These are phyloP conservation scores for Pseudogymnoascus sp. DNA, from an alignment of 2,329 filamentous ascomycete genomes.

Conservation along the genomic window DNA sequence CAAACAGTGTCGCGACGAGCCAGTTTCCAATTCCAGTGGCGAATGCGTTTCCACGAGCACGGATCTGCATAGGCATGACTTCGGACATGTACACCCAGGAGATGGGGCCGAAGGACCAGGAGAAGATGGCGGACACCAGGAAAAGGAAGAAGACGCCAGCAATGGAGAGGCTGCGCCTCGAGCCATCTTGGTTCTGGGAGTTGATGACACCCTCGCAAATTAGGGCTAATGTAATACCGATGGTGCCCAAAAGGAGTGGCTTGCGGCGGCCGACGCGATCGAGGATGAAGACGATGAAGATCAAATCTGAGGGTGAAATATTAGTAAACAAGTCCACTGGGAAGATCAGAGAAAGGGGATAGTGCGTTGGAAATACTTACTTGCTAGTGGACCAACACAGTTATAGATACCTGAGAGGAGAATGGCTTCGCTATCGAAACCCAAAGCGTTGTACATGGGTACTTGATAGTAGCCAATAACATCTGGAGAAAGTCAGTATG, in stretches of 20 bases:
- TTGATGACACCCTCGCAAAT: constrained; percentile 53
- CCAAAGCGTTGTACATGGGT: constrained; percentile 48
- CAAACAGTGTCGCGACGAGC: constrained; percentile 50
- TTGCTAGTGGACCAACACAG: constrained; percentile 43
- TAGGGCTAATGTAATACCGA: constrained; percentile 47
- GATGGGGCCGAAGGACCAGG: constrained; percentile 49
- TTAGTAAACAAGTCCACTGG: constrained; percentile 1
- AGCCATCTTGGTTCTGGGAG: constrained; percentile 37
- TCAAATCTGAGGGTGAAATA: constrained; percentile 34
- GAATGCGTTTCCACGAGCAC: constrained; percentile 48
- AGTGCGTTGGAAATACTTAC: constrained; percentile 27
- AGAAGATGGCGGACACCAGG: constrained; percentile 50
- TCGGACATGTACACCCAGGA: constrained; percentile 59
- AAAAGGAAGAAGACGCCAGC: constrained; percentile 60
- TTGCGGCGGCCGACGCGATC: constrained; percentile 44
- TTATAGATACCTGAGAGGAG: constrained; percentile 54
- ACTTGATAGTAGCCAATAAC: constrained; percentile 56
- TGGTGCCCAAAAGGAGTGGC: constrained; percentile 45
- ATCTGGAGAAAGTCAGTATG: constrained; percentile 28
- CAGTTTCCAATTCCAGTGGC: constrained; percentile 50
- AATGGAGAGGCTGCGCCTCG: constrained; percentile 41
- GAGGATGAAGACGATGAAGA: constrained; percentile 50
- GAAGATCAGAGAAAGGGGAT: background rate
- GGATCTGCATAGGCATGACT: constrained; percentile 58
- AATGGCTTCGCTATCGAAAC: constrained; percentile 45